These are phyloP conservation scores for apple (Malus domestica) DNA, from an alignment of 306 rosid genomes.

Conservation along the genomic window DNA sequence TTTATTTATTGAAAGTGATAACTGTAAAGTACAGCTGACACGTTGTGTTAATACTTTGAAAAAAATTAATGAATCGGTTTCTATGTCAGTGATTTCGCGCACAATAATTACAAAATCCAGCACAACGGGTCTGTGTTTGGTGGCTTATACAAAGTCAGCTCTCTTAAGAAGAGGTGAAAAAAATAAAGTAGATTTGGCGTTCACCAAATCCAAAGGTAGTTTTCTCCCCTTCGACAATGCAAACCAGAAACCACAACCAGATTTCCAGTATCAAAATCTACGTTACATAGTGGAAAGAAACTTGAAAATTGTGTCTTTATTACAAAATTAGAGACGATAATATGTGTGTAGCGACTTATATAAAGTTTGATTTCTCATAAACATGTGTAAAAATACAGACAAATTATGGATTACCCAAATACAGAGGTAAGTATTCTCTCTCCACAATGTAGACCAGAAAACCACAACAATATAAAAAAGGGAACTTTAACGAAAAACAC, in stretches of 20 bases:
- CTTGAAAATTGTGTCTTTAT: too few relatives aligned
- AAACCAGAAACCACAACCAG: not conserved
- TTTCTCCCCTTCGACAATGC: not conserved
- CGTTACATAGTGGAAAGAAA: too few relatives aligned
- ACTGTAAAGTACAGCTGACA: not conserved
- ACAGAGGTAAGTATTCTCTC: not conserved
- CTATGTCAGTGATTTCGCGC: not conserved
- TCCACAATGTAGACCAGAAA: not conserved
- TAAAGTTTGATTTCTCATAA: too few relatives aligned
- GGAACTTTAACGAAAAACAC: too few relatives aligned
- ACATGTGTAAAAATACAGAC: not conserved
- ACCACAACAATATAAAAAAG: not conserved
- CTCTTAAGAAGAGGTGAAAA: not conserved
- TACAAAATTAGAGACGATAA: not conserved
- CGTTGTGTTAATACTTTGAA: not conserved
- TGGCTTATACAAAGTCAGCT: not conserved
- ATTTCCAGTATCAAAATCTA: not conserved
- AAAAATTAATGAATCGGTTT: not conserved
- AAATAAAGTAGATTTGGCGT: not conserved
- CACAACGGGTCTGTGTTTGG: accelerated
- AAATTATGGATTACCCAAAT: not conserved
- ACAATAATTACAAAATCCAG: not conserved
- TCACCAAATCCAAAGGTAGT: not conserved
- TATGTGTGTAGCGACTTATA: not conserved
- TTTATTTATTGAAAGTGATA: too few relatives aligned